Evolutionary conservation across 441 rosid genomes (phyloP).

Genomic region (Syzygium malaccense): DNA sequence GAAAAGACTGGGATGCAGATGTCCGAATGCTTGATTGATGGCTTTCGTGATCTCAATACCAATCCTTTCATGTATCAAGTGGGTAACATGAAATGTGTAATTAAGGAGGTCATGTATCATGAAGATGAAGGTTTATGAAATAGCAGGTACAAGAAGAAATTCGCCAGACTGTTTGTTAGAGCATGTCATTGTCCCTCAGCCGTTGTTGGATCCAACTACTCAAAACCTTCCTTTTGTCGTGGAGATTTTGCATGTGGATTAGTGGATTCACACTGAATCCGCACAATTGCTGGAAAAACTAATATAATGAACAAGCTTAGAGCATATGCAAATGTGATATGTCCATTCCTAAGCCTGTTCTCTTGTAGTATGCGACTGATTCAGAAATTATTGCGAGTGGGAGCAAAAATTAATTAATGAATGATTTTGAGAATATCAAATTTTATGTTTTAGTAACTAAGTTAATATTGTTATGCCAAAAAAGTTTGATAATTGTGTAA

Average conservation of each 20-base stretch:
- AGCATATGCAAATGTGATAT: too few species aligned
- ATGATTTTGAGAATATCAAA: neutral
- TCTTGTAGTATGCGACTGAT: too few species aligned
- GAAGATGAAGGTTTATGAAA: neutral
- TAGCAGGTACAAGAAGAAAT: neutral
- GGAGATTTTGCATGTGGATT: neutral
- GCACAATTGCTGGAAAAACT: too few species aligned
- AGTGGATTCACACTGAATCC: too few species aligned
- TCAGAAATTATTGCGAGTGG: neutral
- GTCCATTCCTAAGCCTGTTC: too few species aligned
- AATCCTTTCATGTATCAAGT: neutral
- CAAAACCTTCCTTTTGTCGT: neutral
- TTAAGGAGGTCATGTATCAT: neutral
- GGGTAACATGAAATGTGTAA: neutral
- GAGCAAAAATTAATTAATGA: neutral
- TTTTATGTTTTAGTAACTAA: neutral
- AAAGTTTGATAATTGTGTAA: neutral
- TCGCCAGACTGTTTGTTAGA: neutral
- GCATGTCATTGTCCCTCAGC: neutral
- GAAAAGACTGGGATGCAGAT: too few species aligned
- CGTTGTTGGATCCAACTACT: neutral
- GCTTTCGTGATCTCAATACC: too few species aligned
- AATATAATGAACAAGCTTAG: too few species aligned
- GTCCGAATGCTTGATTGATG: too few species aligned
- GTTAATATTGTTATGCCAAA: neutral